Base-by-base conservation (phyloP, 495 filamentous ascomycete genomes). In the Aeminium ludgeri region DNA sequence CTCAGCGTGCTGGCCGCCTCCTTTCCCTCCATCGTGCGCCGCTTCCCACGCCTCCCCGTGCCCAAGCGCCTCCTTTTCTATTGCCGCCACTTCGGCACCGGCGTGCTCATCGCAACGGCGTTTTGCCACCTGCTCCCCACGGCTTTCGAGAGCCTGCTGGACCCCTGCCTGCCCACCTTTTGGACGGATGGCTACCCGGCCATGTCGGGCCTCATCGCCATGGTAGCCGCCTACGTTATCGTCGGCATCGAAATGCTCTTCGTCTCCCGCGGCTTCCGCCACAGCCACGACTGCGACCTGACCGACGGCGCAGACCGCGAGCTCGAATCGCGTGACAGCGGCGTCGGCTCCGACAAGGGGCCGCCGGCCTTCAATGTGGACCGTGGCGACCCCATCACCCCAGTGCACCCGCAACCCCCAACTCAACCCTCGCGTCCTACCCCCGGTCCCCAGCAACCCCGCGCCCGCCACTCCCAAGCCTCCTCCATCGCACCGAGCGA, bases 11-110 rank as follows among this genome's bases (percentile, higher is more conserved):
- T 40, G 50, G 60, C 60, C 39, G 61, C 59, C 49, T 53, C 55
- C 29, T 60, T 61, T 34, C 60, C 60, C 20, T 53, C 60, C 45
- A 40, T 64, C 43, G 53, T 56, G 34, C 50, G 49, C 36, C 58
- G 55, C 33, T 60, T 58, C 42, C 62, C 56, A 1, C 45, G 43
- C 10, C 33, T 60, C 32, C 55, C 55, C 17, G 46, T 61, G 23
- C 57, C 60, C 10, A 53, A 59, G 46, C 48, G 55, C 10, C 43
- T 60, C 44, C 59, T 65, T 42, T 65, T 64, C 55, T 46, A 60
- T 23, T 54, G 50, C 25, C 47, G 61, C 12, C 64, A 67, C 47
- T 67, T 67, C 39, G 64, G 64, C n/a, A 67, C 64, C 13, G 64
- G 64, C 34, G 63, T 67, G 10, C 51, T 67, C 8, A 60, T 67